Evolutionary conservation across 179 eudicot species (phyloP).

Genomic region (Vitellaria paradoxa): DNA sequence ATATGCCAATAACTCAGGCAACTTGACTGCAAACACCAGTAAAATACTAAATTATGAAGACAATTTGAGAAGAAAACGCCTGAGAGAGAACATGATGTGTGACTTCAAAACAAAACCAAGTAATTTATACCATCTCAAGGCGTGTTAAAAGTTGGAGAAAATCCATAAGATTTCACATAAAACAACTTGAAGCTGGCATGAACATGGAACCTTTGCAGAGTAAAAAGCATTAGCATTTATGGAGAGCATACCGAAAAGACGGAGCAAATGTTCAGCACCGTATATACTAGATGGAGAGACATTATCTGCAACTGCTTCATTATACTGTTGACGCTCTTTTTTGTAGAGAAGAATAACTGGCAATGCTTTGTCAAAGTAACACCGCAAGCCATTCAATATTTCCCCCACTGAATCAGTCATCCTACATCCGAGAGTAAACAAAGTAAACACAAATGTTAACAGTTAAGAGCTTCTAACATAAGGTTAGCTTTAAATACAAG

Average conservation of each 20-base stretch:
- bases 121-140: background rate
- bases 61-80: constrained; percentile 8
- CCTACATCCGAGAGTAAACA: constrained; percentile 35
- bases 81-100: background rate
- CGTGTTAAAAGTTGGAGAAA: background rate
- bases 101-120: background rate
- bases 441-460: background rate
- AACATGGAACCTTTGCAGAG: background rate
- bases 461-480: background rate
- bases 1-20: constrained; percentile 77
- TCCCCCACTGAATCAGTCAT: constrained; percentile 69
- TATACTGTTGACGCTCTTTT: constrained; percentile 82
- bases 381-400: constrained; percentile 71
- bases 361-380: constrained; percentile 89
- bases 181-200: constrained; percentile 2
- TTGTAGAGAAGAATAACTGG: constrained; percentile 87
- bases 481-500: constrained; percentile 6
- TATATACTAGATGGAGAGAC: constrained; percentile 83
- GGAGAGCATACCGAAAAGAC: constrained; percentile 75
- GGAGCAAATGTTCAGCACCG: constrained; percentile 96
- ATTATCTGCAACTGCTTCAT: constrained; percentile 59
- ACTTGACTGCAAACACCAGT: constrained; percentile 65
- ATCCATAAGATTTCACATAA: background rate
- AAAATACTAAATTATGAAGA: background rate
- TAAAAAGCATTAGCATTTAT: background rate